phyloP scores from a whole-genome alignment of 2,329 filamentous ascomycete genomes.

The Aspergillus arachidicola region DNA sequence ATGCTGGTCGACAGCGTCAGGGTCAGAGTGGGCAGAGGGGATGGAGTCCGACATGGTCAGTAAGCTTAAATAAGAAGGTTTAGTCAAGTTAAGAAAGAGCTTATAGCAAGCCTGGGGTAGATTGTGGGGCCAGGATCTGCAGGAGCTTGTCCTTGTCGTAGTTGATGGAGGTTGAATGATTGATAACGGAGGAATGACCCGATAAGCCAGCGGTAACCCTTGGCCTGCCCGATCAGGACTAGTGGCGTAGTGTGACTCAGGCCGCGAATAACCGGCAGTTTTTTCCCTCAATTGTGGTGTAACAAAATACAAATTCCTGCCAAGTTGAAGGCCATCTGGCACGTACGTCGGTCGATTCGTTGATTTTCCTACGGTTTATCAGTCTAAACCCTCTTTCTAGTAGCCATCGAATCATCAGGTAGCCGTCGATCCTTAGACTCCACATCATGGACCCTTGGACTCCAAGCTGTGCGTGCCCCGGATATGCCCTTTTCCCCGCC shows the following conservation, averaged over 20 bases:
- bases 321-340: neutral
- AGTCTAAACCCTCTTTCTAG: neutral
- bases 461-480: conserved; percentile 19
- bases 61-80: neutral
- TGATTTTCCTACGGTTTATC: neutral
- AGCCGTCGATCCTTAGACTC: conserved; percentile 9
- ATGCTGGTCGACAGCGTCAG: conserved; percentile 34
- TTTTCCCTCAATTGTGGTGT: neutral
- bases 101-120: neutral
- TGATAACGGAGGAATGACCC: neutral
- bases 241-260: conserved; percentile 16
- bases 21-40: conserved; percentile 41
- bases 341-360: neutral
- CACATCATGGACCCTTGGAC: conserved; percentile 20
- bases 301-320: neutral
- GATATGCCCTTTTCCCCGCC: neutral
- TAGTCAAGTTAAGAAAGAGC: neutral
- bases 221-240: neutral
- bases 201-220: neutral
- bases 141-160: neutral
- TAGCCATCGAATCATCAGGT: neutral
- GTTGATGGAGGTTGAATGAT: neutral
- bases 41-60: conserved; percentile 47
- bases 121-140: neutral
- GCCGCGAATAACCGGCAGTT: conserved; percentile 20